phyloP scores from a whole-genome alignment of 208 protist species.

The Trypanosoma mega region DNA sequence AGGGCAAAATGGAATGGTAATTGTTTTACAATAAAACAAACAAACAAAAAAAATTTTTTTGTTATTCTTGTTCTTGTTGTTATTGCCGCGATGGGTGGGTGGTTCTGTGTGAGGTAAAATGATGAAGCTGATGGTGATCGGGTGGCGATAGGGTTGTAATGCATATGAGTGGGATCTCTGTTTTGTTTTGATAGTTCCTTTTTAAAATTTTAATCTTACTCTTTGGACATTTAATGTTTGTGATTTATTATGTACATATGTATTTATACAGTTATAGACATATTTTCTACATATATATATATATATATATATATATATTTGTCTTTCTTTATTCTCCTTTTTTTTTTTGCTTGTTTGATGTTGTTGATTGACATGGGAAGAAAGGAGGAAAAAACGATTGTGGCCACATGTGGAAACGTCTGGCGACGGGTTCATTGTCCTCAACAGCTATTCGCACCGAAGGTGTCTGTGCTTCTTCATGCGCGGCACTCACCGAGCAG shows the following conservation, averaged over 20 bases:
- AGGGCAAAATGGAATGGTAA: constrained; percentile 27
- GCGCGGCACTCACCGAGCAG: constrained; percentile 38
- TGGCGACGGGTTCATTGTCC: background rate
- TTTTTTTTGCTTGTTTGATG: background rate
- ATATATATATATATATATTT: background rate
- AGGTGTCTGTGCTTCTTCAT: constrained; percentile 1
- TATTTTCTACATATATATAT: constrained; percentile 7
- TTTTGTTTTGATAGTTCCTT: constrained; percentile 4
- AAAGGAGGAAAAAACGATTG: background rate
- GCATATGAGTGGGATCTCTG: background rate
- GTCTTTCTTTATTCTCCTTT: constrained; percentile 5
- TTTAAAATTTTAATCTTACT: background rate
- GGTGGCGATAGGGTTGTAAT: too few relatives aligned
- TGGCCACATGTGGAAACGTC: constrained; percentile 14
- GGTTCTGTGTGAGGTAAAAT: too few relatives aligned
- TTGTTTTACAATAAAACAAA: too few relatives aligned
- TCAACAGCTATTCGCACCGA: constrained; percentile 5
- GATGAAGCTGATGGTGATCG: too few relatives aligned
- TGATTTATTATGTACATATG: background rate
- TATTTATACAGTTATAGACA: constrained; percentile 14
- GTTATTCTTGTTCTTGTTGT: background rate
- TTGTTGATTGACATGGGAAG: background rate
- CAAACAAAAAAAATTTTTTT: background rate
- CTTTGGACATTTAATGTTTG: constrained; percentile 1
- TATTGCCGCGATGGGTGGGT: background rate